Percentiles rank a stretch among this genome's conserved stretches.
Evolutionary conservation across 371 early-diverging fungal species (phyloP).

Genomic region (Blyttiomyces sp.): DNA sequence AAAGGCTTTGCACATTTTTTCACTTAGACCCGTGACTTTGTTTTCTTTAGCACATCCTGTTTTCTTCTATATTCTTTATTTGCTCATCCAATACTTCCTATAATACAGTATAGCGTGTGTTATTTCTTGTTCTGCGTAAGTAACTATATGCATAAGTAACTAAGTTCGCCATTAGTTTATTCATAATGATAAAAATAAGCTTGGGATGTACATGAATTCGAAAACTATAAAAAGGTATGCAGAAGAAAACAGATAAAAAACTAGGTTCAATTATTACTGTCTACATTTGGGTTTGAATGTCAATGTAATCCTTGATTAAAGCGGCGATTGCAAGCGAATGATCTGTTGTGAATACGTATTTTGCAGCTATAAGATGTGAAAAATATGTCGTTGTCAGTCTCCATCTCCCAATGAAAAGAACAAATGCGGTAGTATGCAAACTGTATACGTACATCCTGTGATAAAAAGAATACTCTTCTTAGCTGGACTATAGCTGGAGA

Average conservation of each 20-base stretch:
- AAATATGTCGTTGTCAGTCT: neutral
- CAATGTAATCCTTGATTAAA: slow-evolving; percentile 42
- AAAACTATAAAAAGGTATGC: neutral
- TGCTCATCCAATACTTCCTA: too few relatives aligned
- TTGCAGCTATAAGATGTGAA: slow-evolving; percentile 23
- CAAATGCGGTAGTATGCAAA: neutral
- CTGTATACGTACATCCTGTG: slow-evolving; percentile 24
- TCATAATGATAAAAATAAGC: too few relatives aligned
- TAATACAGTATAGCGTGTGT: too few relatives aligned
- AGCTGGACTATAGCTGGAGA: slow-evolving; percentile 40
- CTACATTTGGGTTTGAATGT: slow-evolving; percentile 14
- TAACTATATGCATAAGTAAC: too few relatives aligned
- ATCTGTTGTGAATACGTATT: slow-evolving; percentile 45
- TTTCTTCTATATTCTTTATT: too few relatives aligned
- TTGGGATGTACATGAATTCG: too few relatives aligned
- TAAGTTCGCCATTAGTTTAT: too few relatives aligned
- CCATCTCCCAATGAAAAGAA: neutral
- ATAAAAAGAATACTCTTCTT: slow-evolving; percentile 39
- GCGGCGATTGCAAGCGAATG: slow-evolving; percentile 35
- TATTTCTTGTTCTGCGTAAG: too few relatives aligned
- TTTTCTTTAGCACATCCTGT: too few relatives aligned
- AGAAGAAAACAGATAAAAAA: neutral
- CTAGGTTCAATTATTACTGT: neutral
- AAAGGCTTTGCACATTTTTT: too few relatives aligned
- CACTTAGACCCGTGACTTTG: too few relatives aligned